phyloP scores from a whole-genome alignment of 495 filamentous ascomycete genomes.

The Penicillium soppii region DNA sequence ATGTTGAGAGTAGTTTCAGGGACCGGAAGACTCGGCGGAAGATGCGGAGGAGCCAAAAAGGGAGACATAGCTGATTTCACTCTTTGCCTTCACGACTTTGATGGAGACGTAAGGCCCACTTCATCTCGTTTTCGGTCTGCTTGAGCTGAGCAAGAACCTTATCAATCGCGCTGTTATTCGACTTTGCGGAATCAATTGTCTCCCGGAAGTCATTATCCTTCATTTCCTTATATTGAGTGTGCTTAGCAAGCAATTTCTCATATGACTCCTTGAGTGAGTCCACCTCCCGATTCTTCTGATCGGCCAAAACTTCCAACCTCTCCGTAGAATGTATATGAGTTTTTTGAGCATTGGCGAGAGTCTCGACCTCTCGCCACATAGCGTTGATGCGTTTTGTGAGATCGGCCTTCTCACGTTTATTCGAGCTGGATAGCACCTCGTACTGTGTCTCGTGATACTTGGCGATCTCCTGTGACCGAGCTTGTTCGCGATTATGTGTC shows the following conservation, averaged over 20 bases:
- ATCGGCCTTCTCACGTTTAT: slow-evolving; percentile 55
- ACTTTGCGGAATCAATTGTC: slow-evolving; percentile 54
- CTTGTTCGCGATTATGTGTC: slow-evolving; percentile 58
- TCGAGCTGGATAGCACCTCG: slow-evolving; percentile 64
- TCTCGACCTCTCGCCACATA: slow-evolving; percentile 27
- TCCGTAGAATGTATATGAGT: slow-evolving; percentile 56
- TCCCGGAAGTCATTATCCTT: slow-evolving; percentile 58
- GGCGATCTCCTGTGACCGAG: slow-evolving; percentile 59
- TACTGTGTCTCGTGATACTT: slow-evolving; percentile 59
- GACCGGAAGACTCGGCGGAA: background rate
- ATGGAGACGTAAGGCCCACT: slow-evolving; percentile 67
- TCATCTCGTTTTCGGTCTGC: slow-evolving; percentile 63
- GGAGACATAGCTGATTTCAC: background rate
- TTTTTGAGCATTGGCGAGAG: slow-evolving; percentile 40
- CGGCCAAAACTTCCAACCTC: slow-evolving; percentile 61
- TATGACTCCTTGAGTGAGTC: slow-evolving; percentile 57
- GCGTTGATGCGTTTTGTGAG: slow-evolving; percentile 36
- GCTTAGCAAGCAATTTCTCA: slow-evolving; percentile 53
- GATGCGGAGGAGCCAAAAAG: background rate
- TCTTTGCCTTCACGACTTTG: slow-evolving; percentile 40
- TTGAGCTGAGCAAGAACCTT: slow-evolving; percentile 57
- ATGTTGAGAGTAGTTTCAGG: too few relatives aligned
- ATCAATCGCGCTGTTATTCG: slow-evolving; percentile 56
- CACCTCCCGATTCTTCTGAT: slow-evolving; percentile 70
- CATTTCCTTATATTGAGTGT: slow-evolving; percentile 61